A percentile compares a stretch with the other conserved stretches of the same genome.
Evolutionary conservation across 495 filamentous ascomycete species (phyloP).

Genomic region (Viridothelium virens): DNA sequence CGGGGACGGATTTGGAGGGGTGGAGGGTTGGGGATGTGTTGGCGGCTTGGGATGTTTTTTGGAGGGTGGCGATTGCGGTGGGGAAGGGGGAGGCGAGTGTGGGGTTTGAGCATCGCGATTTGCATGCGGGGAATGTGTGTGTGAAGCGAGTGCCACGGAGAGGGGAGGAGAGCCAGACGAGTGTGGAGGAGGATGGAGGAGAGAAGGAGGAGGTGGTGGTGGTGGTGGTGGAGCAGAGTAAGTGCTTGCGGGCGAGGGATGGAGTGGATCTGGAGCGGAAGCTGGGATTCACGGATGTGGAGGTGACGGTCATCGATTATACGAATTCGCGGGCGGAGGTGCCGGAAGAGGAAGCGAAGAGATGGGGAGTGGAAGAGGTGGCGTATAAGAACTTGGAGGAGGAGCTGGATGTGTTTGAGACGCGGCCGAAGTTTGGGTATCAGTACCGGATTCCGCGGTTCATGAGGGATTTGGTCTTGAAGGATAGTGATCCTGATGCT

Average conservation of each 20-base stretch:
- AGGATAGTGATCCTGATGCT: background rate
- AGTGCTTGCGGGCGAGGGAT: background rate
- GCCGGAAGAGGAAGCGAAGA: background rate
- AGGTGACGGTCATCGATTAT: slow-evolving; percentile 84
- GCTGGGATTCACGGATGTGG: slow-evolving; percentile 60
- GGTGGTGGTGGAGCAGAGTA: background rate
- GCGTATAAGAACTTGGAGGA: slow-evolving; percentile 34
- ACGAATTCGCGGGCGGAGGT: slow-evolving; percentile 35
- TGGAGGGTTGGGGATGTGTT: slow-evolving; percentile 36
- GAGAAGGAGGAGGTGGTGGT: background rate
- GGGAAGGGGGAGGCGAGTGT: slow-evolving; percentile 65
- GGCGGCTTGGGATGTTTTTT: slow-evolving; percentile 75
- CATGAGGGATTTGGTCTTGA: slow-evolving; percentile 24
- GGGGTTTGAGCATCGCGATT: slow-evolving; percentile 81
- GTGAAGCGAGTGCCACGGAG: slow-evolving; percentile 34
- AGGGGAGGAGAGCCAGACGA: background rate
- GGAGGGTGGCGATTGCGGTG: slow-evolving; percentile 68
- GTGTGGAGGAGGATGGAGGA: background rate
- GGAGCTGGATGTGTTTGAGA: slow-evolving; percentile 32
- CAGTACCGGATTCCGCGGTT: slow-evolving; percentile 41
- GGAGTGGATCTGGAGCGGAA: slow-evolving; percentile 33
- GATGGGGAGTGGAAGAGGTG: slow-evolving; percentile 13
- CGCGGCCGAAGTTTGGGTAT: slow-evolving; percentile 34
- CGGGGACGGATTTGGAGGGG: slow-evolving; percentile 66
- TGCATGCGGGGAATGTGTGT: slow-evolving; percentile 85